Percentiles rank a stretch among this genome's conserved stretches.
phyloP scores from a whole-genome alignment of 352 stramenopile species.

The Globisporangium cederbergense region DNA sequence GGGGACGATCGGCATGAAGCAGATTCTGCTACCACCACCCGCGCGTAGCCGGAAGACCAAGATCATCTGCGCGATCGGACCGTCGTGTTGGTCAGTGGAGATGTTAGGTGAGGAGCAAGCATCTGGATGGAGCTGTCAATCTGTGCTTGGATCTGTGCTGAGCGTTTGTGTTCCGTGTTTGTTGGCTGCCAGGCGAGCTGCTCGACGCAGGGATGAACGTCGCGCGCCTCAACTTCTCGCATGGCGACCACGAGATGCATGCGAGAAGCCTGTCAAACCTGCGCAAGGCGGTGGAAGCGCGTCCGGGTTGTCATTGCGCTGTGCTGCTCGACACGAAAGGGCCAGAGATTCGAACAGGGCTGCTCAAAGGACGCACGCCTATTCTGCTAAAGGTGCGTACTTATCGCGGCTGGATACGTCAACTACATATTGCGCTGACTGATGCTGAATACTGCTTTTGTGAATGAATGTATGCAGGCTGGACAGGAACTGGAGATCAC shows the following conservation, averaged over 20 bases:
- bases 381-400: conserved; percentile 55
- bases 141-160: neutral
- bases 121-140: neutral
- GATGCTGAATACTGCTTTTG: neutral
- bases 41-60: conserved; percentile 91
- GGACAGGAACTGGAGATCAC: conserved; percentile 86
- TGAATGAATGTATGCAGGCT: conserved; percentile 26
- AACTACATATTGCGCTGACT: neutral
- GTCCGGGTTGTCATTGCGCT: conserved; percentile 80
- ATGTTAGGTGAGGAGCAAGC: conserved; percentile 78
- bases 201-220: conserved; percentile 95
- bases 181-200: conserved; percentile 40
- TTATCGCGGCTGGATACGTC: neutral
- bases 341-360: conserved; percentile 94
- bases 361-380: conserved; percentile 64
- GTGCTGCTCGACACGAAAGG: conserved; percentile 97
- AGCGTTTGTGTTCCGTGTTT: conserved; percentile 3
- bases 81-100: conserved; percentile 94
- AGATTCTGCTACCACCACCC: conserved; percentile 62
- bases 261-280: conserved; percentile 90
- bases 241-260: conserved; percentile 96
- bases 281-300: conserved; percentile 56
- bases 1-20: conserved; percentile 54
- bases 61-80: conserved; percentile 99
- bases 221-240: conserved; percentile 99